phyloP scores from a whole-genome alignment of 768 basidiomycete genomes.

The Boletus subparvulus region DNA sequence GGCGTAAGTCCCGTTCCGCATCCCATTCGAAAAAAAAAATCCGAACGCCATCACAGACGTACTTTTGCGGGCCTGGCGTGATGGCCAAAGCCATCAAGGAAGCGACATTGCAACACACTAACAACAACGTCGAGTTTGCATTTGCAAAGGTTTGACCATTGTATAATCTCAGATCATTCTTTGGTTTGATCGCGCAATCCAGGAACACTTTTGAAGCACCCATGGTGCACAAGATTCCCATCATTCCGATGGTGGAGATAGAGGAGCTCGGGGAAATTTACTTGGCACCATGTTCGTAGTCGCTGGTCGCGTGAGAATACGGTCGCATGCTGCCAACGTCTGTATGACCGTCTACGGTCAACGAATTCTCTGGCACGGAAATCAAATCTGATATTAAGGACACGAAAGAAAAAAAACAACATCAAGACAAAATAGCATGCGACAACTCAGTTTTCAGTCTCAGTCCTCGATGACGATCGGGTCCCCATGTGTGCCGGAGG shows the following conservation, averaged over 20 bases:
- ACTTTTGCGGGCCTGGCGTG: constrained; percentile 81
- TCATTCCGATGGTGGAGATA: neutral
- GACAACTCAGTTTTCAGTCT: constrained; percentile 10
- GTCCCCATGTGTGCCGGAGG: constrained; percentile 15
- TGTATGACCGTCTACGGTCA: too few relatives aligned
- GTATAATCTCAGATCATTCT: neutral
- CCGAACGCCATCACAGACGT: constrained; percentile 51
- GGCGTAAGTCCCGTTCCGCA: constrained; percentile 52
- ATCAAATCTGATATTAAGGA: neutral
- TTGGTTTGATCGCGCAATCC: neutral
- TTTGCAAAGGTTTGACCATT: constrained; percentile 72
- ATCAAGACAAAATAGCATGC: neutral
- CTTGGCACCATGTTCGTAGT: neutral
- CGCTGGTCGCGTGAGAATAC: neutral
- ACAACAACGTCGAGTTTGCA: constrained; percentile 62
- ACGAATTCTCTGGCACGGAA: neutral
- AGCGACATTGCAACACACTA: constrained; percentile 57
- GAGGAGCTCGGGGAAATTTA: neutral
- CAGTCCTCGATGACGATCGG: constrained; percentile 29
- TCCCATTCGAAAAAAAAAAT: neutral
- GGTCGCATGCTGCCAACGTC: neutral
- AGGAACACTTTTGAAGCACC: constrained; percentile 19
- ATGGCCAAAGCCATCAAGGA: constrained; percentile 77
- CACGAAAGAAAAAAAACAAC: neutral
- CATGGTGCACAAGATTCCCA: neutral